phyloP scores from a whole-genome alignment of 2,329 filamentous ascomycete genomes.

The Epichloe hybrida region DNA sequence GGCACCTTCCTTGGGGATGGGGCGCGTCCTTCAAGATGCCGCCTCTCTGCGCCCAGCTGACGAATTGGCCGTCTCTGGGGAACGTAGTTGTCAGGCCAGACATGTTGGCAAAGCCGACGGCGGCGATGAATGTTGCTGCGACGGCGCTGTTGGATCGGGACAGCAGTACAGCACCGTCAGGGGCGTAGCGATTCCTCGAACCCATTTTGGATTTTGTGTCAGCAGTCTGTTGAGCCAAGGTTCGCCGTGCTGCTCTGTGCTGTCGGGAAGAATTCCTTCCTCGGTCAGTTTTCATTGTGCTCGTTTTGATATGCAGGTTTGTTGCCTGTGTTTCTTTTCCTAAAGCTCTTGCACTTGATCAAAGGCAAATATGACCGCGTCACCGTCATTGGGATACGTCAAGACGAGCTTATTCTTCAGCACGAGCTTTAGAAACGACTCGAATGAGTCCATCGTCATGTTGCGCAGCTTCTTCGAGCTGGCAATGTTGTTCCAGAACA shows the following conservation, averaged over 20 bases:
- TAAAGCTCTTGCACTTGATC: too few species aligned
- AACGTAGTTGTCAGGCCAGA: slow-evolving; percentile 7
- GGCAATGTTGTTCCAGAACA: too few species aligned
- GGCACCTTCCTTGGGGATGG: slow-evolving; percentile 30
- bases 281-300: neutral
- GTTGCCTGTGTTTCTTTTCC: too few species aligned
- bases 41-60: slow-evolving; percentile 33
- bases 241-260: slow-evolving; percentile 26
- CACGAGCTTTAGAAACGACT: too few species aligned
- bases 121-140: too few species aligned
- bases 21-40: slow-evolving; percentile 34
- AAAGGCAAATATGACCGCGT: too few species aligned
- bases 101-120: too few species aligned
- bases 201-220: slow-evolving; percentile 34
- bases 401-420: too few species aligned
- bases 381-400: too few species aligned
- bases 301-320: neutral
- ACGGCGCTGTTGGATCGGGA: too few species aligned
- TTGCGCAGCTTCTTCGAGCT: too few species aligned
- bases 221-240: slow-evolving; percentile 34
- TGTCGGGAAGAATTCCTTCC: neutral
- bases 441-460: too few species aligned
- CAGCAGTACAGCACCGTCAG: slow-evolving; percentile 15
- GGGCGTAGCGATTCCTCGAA: slow-evolving; percentile 33
- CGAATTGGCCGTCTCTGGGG: slow-evolving; percentile 26